These are phyloP conservation scores for Lithospermum erythrorhizon DNA, from an alignment of 257 asterid genomes.

Conservation along the genomic window DNA sequence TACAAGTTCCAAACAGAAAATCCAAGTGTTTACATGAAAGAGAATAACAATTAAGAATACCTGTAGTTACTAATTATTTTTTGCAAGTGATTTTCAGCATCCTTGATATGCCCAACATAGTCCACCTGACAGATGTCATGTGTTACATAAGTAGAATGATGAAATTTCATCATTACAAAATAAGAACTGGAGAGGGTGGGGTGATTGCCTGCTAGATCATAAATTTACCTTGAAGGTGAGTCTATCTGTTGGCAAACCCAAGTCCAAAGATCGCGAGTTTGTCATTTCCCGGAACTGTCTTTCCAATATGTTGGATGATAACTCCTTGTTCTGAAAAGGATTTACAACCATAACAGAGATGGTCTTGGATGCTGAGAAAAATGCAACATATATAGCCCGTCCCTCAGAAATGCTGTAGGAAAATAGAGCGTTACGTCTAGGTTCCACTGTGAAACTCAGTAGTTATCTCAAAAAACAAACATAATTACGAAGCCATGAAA, in stretches of 20 bases:
- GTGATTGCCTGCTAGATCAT: constrained; percentile 2
- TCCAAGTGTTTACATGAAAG: constrained; percentile 12
- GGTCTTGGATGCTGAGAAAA: constrained; percentile 68
- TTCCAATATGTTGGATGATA: constrained; percentile 77
- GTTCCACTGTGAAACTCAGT: not conserved
- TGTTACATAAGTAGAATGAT: constrained; percentile 3
- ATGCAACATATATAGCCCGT: constrained; percentile 77
- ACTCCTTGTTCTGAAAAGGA: constrained; percentile 85
- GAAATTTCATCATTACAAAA: constrained; percentile 9
- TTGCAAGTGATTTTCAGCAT: constrained; percentile 73
- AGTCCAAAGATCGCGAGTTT: constrained; percentile 44
- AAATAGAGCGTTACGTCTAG: not conserved
- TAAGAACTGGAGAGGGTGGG: constrained; percentile 5
- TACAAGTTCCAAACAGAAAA: not conserved
- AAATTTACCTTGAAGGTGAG: constrained; percentile 57
- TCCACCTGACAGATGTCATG: constrained; percentile 40
- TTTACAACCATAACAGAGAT: constrained; percentile 73
- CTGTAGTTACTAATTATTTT: constrained; percentile 62
- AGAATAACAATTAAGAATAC: constrained; percentile 22
- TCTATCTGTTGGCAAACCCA: constrained; percentile 38
- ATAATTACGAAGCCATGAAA: too few species aligned
- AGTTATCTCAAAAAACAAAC: not conserved
- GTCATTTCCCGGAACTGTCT: constrained; percentile 83
- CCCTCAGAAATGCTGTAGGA: constrained; percentile 69
- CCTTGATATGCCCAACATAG: constrained; percentile 66